Percentiles rank a stretch among this genome's conserved stretches.
These are phyloP conservation scores for Cicer yamashitae DNA, from an alignment of 306 rosid genomes.

Conservation along the genomic window DNA sequence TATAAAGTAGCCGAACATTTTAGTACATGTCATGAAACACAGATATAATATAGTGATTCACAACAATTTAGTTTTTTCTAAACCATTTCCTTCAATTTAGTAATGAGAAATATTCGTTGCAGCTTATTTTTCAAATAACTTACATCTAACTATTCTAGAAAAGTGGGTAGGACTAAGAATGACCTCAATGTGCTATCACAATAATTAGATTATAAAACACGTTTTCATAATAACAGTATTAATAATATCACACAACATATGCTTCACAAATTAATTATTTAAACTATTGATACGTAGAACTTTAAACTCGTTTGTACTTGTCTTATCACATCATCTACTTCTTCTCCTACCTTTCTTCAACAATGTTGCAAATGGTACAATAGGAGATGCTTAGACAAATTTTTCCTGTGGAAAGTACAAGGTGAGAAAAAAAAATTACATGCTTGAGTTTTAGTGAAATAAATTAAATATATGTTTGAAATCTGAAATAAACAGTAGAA, in stretches of 20 bases:
- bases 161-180: no score
- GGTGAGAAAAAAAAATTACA: background rate
- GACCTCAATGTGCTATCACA: background rate
- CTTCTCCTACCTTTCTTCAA: background rate
- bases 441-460: background rate
- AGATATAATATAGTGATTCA: no score
- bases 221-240: background rate
- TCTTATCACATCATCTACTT: background rate
- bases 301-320: background rate
- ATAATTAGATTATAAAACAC: background rate
- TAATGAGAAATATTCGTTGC: no score
- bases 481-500: no score
- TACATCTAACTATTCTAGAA: no score
- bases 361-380: background rate
- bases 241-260: background rate
- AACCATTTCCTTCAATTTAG: no score
- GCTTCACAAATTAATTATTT: background rate
- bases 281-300: background rate
- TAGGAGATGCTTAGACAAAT: background rate
- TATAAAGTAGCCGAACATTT: no score
- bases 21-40: no score
- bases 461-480: background rate
- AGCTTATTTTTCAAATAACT: no score
- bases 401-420: constrained; percentile 9
- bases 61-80: no score